phyloP scores from a whole-genome alignment of 768 basidiomycete species.

The Paxillus involutus region DNA sequence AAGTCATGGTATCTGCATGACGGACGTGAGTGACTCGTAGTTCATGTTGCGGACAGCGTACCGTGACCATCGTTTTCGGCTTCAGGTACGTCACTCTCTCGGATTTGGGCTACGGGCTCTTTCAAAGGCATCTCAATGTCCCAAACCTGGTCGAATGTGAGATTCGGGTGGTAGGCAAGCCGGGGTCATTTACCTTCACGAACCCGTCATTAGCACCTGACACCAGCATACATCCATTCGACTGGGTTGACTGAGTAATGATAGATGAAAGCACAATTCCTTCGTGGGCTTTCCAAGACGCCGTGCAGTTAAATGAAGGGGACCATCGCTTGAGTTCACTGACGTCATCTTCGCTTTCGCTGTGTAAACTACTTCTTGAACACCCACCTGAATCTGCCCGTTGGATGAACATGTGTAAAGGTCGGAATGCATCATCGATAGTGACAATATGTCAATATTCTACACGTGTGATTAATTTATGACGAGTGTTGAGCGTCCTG shows the following conservation, averaged over 20 bases:
- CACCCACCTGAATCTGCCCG: constrained; percentile 64
- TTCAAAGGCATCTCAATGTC: constrained; percentile 37
- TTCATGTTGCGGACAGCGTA: background rate
- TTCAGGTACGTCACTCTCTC: constrained; percentile 2
- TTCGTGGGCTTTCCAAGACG: constrained; percentile 78
- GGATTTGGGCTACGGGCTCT: background rate
- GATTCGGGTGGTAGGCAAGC: background rate
- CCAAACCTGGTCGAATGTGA: constrained; percentile 46
- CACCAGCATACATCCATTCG: constrained; percentile 41
- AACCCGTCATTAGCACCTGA: constrained; percentile 86
- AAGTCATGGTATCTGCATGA: constrained; percentile 63
- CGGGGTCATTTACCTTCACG: constrained; percentile 61
- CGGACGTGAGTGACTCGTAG: constrained; percentile 2
- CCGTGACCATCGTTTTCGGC: constrained; percentile 23
- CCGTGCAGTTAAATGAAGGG: constrained; percentile 79
- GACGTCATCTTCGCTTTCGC: background rate
- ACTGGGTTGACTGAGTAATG: constrained; percentile 40
- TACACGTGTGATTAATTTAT: constrained; percentile 23
- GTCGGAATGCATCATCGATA: constrained; percentile 68
- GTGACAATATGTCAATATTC: constrained; percentile 79
- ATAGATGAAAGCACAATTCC: constrained; percentile 84
- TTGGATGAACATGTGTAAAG: constrained; percentile 67
- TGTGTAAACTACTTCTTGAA: background rate
- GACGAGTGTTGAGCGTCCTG: background rate
- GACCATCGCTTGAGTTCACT: constrained; percentile 64